Conservation (phyloP, 768 basidiomycete species). For the Boletus rubroflammeus region DNA sequence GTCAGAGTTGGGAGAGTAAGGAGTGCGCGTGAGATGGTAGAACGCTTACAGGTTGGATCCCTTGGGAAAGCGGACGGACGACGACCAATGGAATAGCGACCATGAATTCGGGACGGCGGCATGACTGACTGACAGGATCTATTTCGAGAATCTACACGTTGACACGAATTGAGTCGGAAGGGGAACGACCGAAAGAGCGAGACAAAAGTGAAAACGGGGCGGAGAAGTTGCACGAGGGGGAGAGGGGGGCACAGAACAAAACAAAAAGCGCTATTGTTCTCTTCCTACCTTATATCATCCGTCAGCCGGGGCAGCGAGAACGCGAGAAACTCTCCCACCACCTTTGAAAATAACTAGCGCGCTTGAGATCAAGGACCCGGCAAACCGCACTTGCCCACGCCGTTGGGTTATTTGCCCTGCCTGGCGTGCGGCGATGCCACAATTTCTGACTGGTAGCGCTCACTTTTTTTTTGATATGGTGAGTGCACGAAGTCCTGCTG, state of each 20-base stretch:
- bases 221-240: not conserved
- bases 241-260: slow-evolving; percentile 13
- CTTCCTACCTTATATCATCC: slow-evolving; percentile 21
- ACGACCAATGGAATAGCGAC: slow-evolving; percentile 34
- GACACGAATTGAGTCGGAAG: not conserved
- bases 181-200: slow-evolving; percentile 16
- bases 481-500: slow-evolving; percentile 12
- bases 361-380: slow-evolving; percentile 4
- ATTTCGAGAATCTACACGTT: slow-evolving; percentile 23
- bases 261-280: slow-evolving; percentile 28
- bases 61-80: slow-evolving; percentile 40
- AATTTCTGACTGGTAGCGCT: not conserved
- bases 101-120: slow-evolving; percentile 18
- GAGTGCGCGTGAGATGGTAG: not conserved
- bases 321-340: not conserved
- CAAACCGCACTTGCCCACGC: not conserved
- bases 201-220: slow-evolving; percentile 17
- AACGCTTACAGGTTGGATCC: slow-evolving; percentile 17
- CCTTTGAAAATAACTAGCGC: not conserved
- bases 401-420: no score
- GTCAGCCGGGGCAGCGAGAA: not conserved
- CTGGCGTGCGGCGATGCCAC: no score
- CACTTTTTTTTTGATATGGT: not conserved
- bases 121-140: slow-evolving; percentile 9
- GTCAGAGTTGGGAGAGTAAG: not conserved